These are phyloP conservation scores for Tolypocladium capitatum DNA, from an alignment of 2,329 filamentous ascomycete species.

Conservation along the genomic window DNA sequence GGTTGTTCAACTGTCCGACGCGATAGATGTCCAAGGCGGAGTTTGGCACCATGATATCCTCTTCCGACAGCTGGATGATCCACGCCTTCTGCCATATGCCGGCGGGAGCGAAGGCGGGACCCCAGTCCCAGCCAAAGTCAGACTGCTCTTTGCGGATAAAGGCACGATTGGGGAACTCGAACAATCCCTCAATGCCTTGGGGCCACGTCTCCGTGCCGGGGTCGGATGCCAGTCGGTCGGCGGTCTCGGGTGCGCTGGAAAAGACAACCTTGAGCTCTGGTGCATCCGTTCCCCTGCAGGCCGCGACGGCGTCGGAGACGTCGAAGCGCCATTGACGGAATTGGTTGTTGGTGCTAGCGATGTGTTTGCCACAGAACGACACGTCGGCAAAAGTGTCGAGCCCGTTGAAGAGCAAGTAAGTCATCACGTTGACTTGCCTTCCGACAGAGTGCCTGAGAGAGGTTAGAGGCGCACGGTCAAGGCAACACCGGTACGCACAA, in stretches of 20 bases:
- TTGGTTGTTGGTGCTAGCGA: constrained; percentile 47
- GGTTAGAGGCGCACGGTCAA: too few species aligned
- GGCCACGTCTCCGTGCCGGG: not conserved
- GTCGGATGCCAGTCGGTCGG: not conserved
- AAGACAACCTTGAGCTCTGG: constrained; percentile 8
- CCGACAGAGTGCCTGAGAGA: too few species aligned
- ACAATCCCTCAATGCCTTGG: constrained; percentile 3
- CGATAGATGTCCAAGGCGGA: constrained; percentile 46
- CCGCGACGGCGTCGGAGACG: constrained; percentile 29
- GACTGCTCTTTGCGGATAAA: constrained; percentile 45
- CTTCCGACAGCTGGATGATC: constrained; percentile 32
- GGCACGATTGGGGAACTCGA: constrained; percentile 8
- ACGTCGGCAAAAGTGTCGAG: constrained; percentile 48
- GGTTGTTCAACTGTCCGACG: constrained; percentile 42
- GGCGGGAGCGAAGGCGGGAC: constrained; percentile 46
- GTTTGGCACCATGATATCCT: constrained; percentile 21
- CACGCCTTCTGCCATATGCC: constrained; percentile 49
- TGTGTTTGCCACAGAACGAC: constrained; percentile 36
- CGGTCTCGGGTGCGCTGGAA: constrained; percentile 8
- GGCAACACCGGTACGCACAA: constrained; percentile 17
- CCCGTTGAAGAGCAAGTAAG: constrained; percentile 43
- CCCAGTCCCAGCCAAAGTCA: constrained; percentile 55
- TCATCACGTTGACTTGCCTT: too few species aligned
- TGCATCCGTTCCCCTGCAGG: not conserved
- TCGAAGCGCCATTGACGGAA: constrained; percentile 50